phyloP scores from a whole-genome alignment of 1,284 basidiomycete genomes.

The Pyrrhoderma noxium region DNA sequence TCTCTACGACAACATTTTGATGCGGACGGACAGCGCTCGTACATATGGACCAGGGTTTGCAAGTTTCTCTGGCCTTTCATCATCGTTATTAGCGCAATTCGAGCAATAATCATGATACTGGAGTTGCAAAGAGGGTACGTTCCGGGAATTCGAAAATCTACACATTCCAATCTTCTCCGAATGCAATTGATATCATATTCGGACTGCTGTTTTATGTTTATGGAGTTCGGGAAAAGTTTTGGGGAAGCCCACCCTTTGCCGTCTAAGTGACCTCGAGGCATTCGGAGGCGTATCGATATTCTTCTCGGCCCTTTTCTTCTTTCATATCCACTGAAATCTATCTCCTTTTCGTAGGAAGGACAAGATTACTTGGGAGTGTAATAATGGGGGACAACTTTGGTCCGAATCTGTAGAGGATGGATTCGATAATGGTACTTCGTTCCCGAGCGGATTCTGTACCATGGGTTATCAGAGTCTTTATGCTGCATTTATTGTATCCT shows the following conservation, averaged over 20 bases:
- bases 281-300: constrained; percentile 17
- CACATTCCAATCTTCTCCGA: constrained; percentile 18
- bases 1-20: constrained; percentile 15
- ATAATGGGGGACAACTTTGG: constrained; percentile 67
- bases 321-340: constrained; percentile 15
- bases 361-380: constrained; percentile 72
- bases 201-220: no score
- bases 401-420: constrained; percentile 39
- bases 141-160: not conserved
- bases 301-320: constrained; percentile 11
- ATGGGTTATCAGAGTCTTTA: constrained; percentile 59
- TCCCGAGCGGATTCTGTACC: constrained; percentile 58
- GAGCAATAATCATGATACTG: constrained; percentile 70
- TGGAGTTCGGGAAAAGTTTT: no score
- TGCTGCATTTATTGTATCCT: constrained; percentile 58
- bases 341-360: constrained; percentile 40
- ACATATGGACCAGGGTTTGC: constrained; percentile 61
- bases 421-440: constrained; percentile 34
- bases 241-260: no score
- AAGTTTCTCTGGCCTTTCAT: constrained; percentile 71
- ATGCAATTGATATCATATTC: no score
- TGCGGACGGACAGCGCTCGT: constrained; percentile 46
- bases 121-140: constrained; percentile 61
- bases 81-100: constrained; percentile 57
- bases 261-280: not conserved